Conservation (phyloP, 805 yeast species). For the Lipomyces mesembrius region DNA sequence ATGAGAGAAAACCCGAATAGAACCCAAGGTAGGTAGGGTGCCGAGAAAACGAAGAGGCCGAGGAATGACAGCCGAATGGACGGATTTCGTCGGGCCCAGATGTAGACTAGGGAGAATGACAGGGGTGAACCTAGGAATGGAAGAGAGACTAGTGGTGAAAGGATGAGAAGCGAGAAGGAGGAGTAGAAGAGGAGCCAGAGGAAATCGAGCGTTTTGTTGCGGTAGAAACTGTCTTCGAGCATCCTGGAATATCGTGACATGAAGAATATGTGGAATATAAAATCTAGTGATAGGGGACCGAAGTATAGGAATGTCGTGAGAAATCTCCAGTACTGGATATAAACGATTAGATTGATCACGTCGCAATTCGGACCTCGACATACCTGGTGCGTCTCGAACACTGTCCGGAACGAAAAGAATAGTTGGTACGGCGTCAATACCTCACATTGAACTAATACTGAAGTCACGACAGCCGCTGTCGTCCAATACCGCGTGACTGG, state of each 20-base stretch:
- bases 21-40: constrained; percentile 54
- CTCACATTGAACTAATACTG: constrained; percentile 48
- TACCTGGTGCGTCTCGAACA: constrained; percentile 44
- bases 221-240: constrained; percentile 48
- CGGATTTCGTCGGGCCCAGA: constrained; percentile 56
- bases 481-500: constrained; percentile 53
- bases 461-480: constrained; percentile 44
- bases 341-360: neutral
- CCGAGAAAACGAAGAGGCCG: constrained; percentile 50
- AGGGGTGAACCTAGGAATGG: constrained; percentile 50
- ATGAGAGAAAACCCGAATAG: constrained; percentile 42
- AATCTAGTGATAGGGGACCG: constrained; percentile 50
- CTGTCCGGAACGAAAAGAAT: constrained; percentile 46
- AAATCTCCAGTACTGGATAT: constrained; percentile 49
- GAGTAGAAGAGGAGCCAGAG: constrained; percentile 49
- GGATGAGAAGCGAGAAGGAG: constrained; percentile 42
- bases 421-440: constrained; percentile 45
- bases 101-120: constrained; percentile 48
- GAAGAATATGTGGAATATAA: constrained; percentile 47
- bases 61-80: constrained; percentile 49
- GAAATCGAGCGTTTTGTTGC: constrained; percentile 46
- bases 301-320: constrained; percentile 51
- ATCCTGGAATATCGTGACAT: constrained; percentile 49
- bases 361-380: constrained; percentile 1
- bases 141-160: constrained; percentile 45